Conservation (phyloP, 371 early-diverging fungal species). For the Apophysomyces sp. region DNA sequence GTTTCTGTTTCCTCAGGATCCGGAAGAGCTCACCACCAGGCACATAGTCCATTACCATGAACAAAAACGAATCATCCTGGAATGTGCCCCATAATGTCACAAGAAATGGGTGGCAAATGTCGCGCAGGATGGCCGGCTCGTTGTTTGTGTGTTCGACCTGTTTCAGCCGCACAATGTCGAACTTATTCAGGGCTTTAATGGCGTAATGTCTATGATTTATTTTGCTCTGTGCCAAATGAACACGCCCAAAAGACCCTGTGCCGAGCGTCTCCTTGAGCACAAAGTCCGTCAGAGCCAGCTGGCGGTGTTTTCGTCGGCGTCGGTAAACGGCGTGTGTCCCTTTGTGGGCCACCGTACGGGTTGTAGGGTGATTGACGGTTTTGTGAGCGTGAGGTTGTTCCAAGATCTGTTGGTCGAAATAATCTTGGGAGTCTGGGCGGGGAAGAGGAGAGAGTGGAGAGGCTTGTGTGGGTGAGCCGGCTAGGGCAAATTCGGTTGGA, state of each 20-base stretch:
- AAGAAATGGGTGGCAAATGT: slow-evolving; percentile 87
- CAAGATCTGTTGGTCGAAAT: background rate
- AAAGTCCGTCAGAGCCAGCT: slow-evolving; percentile 20
- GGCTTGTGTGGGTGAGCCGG: background rate
- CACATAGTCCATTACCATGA: slow-evolving; percentile 95
- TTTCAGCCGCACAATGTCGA: slow-evolving; percentile 91
- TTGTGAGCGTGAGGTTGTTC: background rate
- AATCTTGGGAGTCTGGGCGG: background rate
- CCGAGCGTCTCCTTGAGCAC: slow-evolving; percentile 60
- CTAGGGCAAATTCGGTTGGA: background rate
- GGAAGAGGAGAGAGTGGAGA: background rate
- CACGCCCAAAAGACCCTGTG: slow-evolving; percentile 70
- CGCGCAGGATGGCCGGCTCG: slow-evolving; percentile 82
- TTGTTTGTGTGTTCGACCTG: slow-evolving; percentile 92
- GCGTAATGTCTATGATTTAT: slow-evolving; percentile 66
- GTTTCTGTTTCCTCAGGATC: slow-evolving; percentile 67
- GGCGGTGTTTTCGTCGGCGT: slow-evolving; percentile 1
- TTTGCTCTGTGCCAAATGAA: slow-evolving; percentile 59
- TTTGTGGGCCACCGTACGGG: background rate
- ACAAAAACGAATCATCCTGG: slow-evolving; percentile 87
- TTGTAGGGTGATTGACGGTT: background rate
- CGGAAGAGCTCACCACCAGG: slow-evolving; percentile 96
- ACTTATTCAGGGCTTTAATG: slow-evolving; percentile 90
- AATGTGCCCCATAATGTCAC: slow-evolving; percentile 92
- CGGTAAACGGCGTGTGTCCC: background rate